Conservation (phyloP, 257 asterid species). For the Thymus mandschuricus region DNA sequence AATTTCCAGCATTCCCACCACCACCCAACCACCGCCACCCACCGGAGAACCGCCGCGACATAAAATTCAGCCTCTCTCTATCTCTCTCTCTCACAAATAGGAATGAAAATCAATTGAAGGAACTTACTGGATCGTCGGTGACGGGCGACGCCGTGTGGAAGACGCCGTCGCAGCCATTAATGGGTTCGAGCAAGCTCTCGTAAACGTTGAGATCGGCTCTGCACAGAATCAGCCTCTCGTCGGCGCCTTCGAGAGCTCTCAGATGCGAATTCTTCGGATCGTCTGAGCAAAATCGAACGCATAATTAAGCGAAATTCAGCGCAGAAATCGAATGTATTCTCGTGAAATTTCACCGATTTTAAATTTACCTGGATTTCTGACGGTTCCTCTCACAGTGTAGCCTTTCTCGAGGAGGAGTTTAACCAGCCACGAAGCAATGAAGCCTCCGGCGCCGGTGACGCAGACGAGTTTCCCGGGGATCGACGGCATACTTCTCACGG, state of each 20-base stretch:
- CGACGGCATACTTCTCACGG: constrained; percentile 54
- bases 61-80: background rate
- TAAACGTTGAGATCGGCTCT: constrained; percentile 85
- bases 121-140: constrained; percentile 84
- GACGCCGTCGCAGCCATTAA: constrained; percentile 91
- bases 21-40: constrained; percentile 33
- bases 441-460: constrained; percentile 99
- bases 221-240: constrained; percentile 72
- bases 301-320: background rate
- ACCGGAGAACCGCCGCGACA: constrained; percentile 20
- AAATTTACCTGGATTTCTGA: constrained; percentile 84
- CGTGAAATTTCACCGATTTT: background rate
- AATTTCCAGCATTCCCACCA: constrained; percentile 35
- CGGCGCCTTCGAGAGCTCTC: constrained; percentile 82
- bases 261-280: constrained; percentile 85
- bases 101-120: background rate
- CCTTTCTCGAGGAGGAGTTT: constrained; percentile 84
- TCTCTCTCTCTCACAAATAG: background rate
- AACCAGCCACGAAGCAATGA: constrained; percentile 98
- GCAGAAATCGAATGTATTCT: background rate
- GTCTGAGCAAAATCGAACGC: constrained; percentile 41
- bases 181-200: constrained; percentile 69
- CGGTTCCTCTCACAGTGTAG: constrained; percentile 87
- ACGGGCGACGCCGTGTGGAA: constrained; percentile 99
- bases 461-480: constrained; percentile 72